These are phyloP conservation scores for Fusarium armeniacum DNA, from an alignment of 2,329 filamentous ascomycete genomes.

Conservation along the genomic window DNA sequence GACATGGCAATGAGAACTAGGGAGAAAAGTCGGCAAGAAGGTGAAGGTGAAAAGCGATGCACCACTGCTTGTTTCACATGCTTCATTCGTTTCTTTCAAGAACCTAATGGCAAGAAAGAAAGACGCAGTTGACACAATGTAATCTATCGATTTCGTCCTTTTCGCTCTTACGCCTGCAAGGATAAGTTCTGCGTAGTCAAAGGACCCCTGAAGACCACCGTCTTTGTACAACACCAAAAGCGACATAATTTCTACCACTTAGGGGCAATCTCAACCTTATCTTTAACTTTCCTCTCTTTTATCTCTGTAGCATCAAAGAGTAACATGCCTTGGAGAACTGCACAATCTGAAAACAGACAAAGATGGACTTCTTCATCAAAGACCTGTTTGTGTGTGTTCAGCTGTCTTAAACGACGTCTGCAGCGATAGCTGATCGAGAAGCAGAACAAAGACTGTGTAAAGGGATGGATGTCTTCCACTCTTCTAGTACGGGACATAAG, in stretches of 20 bases:
- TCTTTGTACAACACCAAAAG: not conserved
- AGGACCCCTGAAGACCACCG: not conserved
- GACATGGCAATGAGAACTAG: not conserved
- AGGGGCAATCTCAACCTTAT: not conserved
- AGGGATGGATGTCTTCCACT: not conserved
- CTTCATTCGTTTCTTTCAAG: not conserved
- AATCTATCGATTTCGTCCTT: not conserved
- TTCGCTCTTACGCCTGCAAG: not conserved
- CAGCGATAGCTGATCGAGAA: not conserved
- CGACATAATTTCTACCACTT: not conserved
- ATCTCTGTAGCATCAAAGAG: not conserved
- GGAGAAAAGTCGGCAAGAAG: not conserved
- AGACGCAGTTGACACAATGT: not conserved
- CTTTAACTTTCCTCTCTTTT: no score
- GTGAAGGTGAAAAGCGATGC: not conserved
- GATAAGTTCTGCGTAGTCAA: not conserved
- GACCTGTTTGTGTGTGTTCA: no score
- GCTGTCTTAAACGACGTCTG: not conserved
- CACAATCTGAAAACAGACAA: no score
- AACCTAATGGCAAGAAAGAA: rapidly evolving
- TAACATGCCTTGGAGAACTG: not conserved
- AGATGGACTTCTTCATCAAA: not conserved
- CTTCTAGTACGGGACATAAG: not conserved
- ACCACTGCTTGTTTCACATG: no score
- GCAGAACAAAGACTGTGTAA: not conserved